A percentile compares a stretch with the other conserved stretches of the same genome.
These are phyloP conservation scores for Heterobasidion annosum DNA, from an alignment of 1,284 basidiomycete species.

Conservation along the genomic window DNA sequence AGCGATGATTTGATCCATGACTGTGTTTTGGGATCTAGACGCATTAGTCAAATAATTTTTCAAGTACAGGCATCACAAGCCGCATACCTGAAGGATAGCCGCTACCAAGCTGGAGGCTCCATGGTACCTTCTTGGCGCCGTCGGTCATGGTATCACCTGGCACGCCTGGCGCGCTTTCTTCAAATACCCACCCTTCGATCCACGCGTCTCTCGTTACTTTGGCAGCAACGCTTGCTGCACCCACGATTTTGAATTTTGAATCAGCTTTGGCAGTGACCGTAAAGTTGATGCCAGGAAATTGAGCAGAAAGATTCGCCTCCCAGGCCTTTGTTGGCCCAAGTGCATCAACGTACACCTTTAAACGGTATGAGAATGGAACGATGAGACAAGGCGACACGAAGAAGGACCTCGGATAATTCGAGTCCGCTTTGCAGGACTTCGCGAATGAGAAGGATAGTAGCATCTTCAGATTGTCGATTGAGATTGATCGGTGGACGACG, in stretches of 20 bases:
- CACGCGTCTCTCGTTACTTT: slow-evolving; percentile 94
- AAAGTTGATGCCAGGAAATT: slow-evolving; percentile 81
- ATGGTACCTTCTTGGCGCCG: slow-evolving; percentile 15
- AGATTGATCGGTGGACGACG: slow-evolving; percentile 78
- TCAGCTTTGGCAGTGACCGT: slow-evolving; percentile 93
- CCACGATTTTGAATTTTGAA: slow-evolving; percentile 92
- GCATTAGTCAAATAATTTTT: slow-evolving; percentile 10
- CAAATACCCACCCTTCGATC: slow-evolving; percentile 79
- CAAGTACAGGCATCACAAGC: not conserved
- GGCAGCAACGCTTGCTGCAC: slow-evolving; percentile 93
- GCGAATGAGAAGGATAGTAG: slow-evolving; percentile 83
- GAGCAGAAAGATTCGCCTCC: slow-evolving; percentile 66
- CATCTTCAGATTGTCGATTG: slow-evolving; percentile 89
- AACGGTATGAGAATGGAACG: not conserved
- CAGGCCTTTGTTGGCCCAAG: slow-evolving; percentile 85
- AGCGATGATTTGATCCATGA: slow-evolving; percentile 74
- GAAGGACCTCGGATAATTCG: slow-evolving; percentile 66
- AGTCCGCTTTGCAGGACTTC: slow-evolving; percentile 78
- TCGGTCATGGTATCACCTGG: not conserved
- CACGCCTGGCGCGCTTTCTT: slow-evolving; percentile 34
- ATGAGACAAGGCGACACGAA: not conserved
- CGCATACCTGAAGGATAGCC: slow-evolving; percentile 80
- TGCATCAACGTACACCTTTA: slow-evolving; percentile 91
- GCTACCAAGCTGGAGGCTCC: slow-evolving; percentile 51
- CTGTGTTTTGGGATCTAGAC: slow-evolving; percentile 83